Base-by-base conservation (phyloP, 2,329 filamentous ascomycete species). In the Oidium heveae region DNA sequence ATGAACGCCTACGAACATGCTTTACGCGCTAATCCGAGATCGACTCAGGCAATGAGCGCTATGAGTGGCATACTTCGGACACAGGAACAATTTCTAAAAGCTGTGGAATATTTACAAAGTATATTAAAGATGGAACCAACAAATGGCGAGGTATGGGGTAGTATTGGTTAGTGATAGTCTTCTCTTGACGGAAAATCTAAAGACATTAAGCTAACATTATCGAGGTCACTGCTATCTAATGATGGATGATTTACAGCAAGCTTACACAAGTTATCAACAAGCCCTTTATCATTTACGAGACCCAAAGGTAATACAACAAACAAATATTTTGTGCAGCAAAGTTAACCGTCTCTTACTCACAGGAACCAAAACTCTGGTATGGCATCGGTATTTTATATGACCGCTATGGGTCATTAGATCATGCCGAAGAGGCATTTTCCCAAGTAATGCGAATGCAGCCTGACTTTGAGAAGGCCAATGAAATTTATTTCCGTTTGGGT, bases 371-470 rank as follows among this genome's bases (percentile, higher is more conserved):
- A 69, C 74, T 98, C 12, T 98, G 91, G 91, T 98, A 98, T 64
- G 91, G 91, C 39, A 98, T 98, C 47, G 91, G 91, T 41, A 98
- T 98, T 49, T 72, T 98, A 1, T 98, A 98, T 61, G 91, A 98
- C 66, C 76, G 91, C 54, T 98, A 96, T 64, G 91, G 91, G 7
- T 95, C 87, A 32, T 76, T 95, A 50, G 91, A 98, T 63, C 93
- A 96, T 66, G 91, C 91, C 60, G 91, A 96, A 67, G 91, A 96
- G 66, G 91, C 91, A 5, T 96, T 96, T 66, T 95, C 89, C 1
- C 86, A 96, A 65, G 91, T 98, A 58, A 96, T 98, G 91, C 83
- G 86, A 61, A 96, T 98, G 82, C 84, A 94, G 63, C 91, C 89
- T 4, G 82, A 87, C 62, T 96, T 96, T 61, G 91, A 98, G 65